Base-by-base conservation (phyloP, 2,329 filamentous ascomycete species). In the Sordariomycetes sp. region DNA sequence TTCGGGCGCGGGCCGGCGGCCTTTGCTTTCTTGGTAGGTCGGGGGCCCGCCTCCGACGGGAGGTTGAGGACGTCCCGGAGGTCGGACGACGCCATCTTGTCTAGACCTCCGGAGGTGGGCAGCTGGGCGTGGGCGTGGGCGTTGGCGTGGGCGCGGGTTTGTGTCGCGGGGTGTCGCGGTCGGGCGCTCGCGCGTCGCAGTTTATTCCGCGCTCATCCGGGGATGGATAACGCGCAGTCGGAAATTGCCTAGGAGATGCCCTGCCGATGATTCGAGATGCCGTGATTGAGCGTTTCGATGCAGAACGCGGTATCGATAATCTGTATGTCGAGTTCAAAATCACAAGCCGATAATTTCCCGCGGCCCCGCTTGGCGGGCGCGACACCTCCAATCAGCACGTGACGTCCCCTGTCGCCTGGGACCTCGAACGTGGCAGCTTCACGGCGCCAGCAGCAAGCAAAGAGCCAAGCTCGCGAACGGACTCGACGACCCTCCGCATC, bases 41-140 rank as follows among this genome's bases (percentile, higher is more conserved):
- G 75, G 58, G 76, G 68, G 55, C 73, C 65, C 61, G 76, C 73
- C 35, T 85, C 86, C 64, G 84, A 76, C 55, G 87, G 86, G 69
- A 96, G 78, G 71, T 92, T 90, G 68, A 96, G 84, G 69, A 96
- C 89, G 71, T 96, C 90, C 75, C 89, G 90, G 65, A 95, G 83
- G 78, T 96, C 90, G 70, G 85, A 82, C 62, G 87, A 87, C 61
- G 86, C 79, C 86, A 89, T 89, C 8, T 25, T 50, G 25, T 22
- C 22, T 24, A 24, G 34, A 24, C 24, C 34, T 34, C 55, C 14
- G 16, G 20, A 4, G 46, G 11, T 51, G n/a, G 40, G 20, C 20
- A 11, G 12, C n/a, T 20, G n/a, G 40, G 35, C 3, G 37, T 48
- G 24, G 48, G 22, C n/a, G 16, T 48, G 43, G 40, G 43, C n/a